Conservation (phyloP, 2,329 filamentous ascomycete species). For the Ophiostoma tasmaniense region DNA sequence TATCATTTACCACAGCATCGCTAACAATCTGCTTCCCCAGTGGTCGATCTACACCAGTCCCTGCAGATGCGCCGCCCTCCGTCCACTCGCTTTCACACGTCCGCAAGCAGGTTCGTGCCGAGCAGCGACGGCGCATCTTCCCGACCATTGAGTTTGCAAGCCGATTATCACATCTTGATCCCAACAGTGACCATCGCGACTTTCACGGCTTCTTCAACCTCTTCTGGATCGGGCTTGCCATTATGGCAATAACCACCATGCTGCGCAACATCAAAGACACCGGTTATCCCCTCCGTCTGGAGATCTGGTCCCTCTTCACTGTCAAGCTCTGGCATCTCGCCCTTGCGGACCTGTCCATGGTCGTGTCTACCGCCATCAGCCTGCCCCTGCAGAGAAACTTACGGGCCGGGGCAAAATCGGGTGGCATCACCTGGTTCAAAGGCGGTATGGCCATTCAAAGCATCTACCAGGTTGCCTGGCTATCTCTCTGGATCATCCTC, state of each 20-base stretch:
- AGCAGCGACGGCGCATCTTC: constrained; percentile 77
- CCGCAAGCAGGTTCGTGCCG: constrained; percentile 71
- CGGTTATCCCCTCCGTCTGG: constrained; percentile 71
- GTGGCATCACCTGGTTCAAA: constrained; percentile 60
- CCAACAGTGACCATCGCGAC: constrained; percentile 81
- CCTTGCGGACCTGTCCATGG: constrained; percentile 79
- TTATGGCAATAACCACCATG: constrained; percentile 95
- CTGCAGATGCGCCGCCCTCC: constrained; percentile 87
- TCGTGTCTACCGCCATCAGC: constrained; percentile 60
- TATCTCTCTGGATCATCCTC: constrained; percentile 71
- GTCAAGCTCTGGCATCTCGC: constrained; percentile 83
- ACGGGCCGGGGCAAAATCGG: constrained; percentile 42
- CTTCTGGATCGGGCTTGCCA: constrained; percentile 94
- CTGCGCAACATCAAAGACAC: constrained; percentile 90
- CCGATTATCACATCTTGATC: constrained; percentile 92
- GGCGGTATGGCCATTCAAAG: constrained; percentile 79
- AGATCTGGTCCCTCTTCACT: constrained; percentile 83
- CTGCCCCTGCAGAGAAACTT: constrained; percentile 66
- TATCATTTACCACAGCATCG: background rate
- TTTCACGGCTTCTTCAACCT: constrained; percentile 97
- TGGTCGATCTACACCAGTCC: constrained; percentile 73
- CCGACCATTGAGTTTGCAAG: constrained; percentile 86
- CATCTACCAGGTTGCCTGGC: constrained; percentile 70
- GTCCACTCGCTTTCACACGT: constrained; percentile 77
- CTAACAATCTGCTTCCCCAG: constrained; percentile 35